A percentile compares a stretch with the other conserved stretches of the same genome.
Evolutionary conservation across 73 alveolate genomes (phyloP).

Genomic region (Tetrahymena borealis): DNA sequence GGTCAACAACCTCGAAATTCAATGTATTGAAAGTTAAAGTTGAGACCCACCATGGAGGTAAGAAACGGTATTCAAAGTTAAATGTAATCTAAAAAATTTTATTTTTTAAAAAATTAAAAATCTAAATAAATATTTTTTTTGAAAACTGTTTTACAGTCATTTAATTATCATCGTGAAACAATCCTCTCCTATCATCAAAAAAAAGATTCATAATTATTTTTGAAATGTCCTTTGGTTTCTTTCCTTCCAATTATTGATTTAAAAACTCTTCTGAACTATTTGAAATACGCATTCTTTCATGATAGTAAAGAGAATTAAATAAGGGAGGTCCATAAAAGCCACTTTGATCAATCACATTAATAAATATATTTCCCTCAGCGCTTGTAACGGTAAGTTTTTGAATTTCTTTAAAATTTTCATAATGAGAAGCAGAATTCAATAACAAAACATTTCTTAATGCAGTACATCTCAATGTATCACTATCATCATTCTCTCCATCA

Average conservation of each 20-base stretch:
- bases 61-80: not conserved
- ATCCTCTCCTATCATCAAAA: not conserved
- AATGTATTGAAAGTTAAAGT: not conserved
- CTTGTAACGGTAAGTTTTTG: not conserved
- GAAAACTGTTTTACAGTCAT: not conserved
- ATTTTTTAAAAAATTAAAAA: not conserved
- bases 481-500: not conserved
- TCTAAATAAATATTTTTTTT: not conserved
- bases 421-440: not conserved
- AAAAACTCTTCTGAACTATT: not conserved
- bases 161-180: not conserved
- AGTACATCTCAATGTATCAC: not conserved
- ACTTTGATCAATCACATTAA: not conserved
- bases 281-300: not conserved
- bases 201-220: not conserved
- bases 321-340: not conserved
- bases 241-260: not conserved
- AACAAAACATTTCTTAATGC: not conserved
- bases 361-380: not conserved
- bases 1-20: not conserved
- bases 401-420: not conserved
- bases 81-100: not conserved
- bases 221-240: not conserved
- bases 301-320: not conserved
- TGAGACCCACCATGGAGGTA: not conserved